Evolutionary conservation across 2,329 filamentous ascomycete genomes (phyloP).

Genomic region (Ascochyta lentis): DNA sequence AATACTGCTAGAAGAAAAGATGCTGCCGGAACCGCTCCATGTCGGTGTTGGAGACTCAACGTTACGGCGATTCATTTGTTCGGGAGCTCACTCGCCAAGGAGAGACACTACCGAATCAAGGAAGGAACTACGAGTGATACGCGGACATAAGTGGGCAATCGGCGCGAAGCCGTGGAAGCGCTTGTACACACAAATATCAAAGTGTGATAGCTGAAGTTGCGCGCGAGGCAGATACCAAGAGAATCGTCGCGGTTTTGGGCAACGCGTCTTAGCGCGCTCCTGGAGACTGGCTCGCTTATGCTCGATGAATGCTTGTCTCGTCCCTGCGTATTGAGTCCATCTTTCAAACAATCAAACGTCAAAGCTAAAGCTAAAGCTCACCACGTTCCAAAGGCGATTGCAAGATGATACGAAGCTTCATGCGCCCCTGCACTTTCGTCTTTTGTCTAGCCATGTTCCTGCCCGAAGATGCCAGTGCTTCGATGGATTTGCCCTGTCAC

Average conservation of each 20-base stretch:
- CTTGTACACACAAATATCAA: background rate
- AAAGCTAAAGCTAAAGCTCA: background rate
- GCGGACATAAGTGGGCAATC: background rate
- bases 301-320: conserved; percentile 3
- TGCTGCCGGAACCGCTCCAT: conserved; percentile 1
- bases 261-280: conserved; percentile 14
- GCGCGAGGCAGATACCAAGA: background rate
- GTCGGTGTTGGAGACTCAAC: conserved; percentile 2
- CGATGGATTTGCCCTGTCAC: background rate
- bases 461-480: background rate
- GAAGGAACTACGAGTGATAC: conserved; percentile 5
- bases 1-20: conserved; percentile 9
- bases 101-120: conserved; percentile 8
- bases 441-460: conserved; percentile 1
- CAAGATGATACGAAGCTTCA: background rate
- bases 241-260: conserved; percentile 6
- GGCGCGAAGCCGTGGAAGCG: background rate
- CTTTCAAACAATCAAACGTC: background rate
- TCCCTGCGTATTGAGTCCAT: background rate
- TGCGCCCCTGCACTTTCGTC: background rate
- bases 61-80: conserved; percentile 4
- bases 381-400: background rate
- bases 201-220: background rate
- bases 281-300: conserved; percentile 15
- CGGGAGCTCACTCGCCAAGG: conserved; percentile 12